Conservation (phyloP, 768 basidiomycete genomes). For the Tricholoma terreum region DNA sequence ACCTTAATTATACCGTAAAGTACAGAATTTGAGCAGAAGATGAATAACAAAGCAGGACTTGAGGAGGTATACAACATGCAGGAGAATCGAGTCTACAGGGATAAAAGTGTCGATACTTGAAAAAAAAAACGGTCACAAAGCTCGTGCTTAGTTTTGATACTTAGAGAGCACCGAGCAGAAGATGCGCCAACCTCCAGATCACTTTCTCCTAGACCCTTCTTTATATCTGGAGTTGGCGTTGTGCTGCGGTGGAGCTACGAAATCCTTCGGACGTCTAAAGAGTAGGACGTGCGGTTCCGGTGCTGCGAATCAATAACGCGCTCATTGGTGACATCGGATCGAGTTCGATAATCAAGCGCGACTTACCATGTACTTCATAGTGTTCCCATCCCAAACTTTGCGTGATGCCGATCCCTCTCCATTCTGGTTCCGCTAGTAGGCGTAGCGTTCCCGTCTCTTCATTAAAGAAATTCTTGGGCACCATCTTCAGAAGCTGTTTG, state of each 20-base stretch:
- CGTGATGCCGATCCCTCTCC: slow-evolving; percentile 94
- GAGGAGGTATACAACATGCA: slow-evolving; percentile 5
- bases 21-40: slow-evolving; percentile 1
- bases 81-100: slow-evolving; percentile 11
- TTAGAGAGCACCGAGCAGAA: slow-evolving; percentile 2
- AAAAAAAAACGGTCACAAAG: neutral
- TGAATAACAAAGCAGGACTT: slow-evolving; percentile 14
- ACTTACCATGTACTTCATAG: slow-evolving; percentile 91
- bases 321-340: slow-evolving; percentile 1
- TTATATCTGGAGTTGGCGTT: slow-evolving; percentile 34
- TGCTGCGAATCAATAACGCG: slow-evolving; percentile 39
- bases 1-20: neutral
- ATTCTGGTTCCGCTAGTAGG: slow-evolving; percentile 83
- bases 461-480: slow-evolving; percentile 84
- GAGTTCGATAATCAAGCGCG: slow-evolving; percentile 1
- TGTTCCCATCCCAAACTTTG: slow-evolving; percentile 98
- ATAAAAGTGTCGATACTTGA: neutral
- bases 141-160: neutral
- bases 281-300: slow-evolving; percentile 93
- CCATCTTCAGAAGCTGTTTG: slow-evolving; percentile 88
- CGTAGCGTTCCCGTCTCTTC: slow-evolving; percentile 76
- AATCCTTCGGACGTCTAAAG: slow-evolving; percentile 80
- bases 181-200: slow-evolving; percentile 7
- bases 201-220: slow-evolving; percentile 38
- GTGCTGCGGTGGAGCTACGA: slow-evolving; percentile 49